phyloP scores from a whole-genome alignment of 2,329 filamentous ascomycete genomes.

The Cordyceps fumosorosea region DNA sequence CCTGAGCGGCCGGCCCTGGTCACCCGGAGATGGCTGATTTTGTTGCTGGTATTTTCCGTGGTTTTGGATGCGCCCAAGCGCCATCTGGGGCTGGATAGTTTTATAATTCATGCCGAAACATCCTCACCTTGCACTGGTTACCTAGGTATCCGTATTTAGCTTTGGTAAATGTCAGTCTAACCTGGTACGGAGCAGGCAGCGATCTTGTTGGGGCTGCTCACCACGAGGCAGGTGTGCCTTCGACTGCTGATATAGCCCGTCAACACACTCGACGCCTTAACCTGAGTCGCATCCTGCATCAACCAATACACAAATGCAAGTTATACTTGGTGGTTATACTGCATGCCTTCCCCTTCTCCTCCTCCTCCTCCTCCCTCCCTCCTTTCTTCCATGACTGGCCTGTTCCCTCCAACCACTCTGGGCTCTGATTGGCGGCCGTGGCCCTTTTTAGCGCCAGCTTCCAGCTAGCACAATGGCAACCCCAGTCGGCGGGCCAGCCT shows the following conservation, averaged over 20 bases:
- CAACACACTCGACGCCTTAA: neutral
- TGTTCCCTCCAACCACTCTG: too few relatives aligned
- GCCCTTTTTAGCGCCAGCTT: too few relatives aligned
- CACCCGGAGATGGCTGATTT: neutral
- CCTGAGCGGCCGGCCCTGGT: neutral
- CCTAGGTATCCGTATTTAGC: too few relatives aligned
- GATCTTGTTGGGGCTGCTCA: neutral
- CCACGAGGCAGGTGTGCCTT: neutral
- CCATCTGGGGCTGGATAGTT: neutral
- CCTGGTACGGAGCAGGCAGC: neutral
- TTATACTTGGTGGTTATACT: neutral
- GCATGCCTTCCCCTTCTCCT: too few relatives aligned
- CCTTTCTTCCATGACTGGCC: too few relatives aligned
- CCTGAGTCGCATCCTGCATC: neutral
- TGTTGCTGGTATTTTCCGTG: slow-evolving; percentile 1
- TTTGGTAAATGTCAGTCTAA: too few relatives aligned
- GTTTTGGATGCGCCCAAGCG: slow-evolving; percentile 4
- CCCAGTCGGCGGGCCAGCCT: too few relatives aligned
- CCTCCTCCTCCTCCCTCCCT: too few relatives aligned
- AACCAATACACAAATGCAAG: neutral
- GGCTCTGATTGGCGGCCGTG: too few relatives aligned
- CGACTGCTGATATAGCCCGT: too few relatives aligned
- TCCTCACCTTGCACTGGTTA: too few relatives aligned
- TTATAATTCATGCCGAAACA: neutral
- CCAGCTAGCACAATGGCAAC: too few relatives aligned